Percentiles rank a stretch among this genome's conserved stretches.
Evolutionary conservation across 257 asterid genomes (phyloP).

Genomic region (Scutellaria galericulata): DNA sequence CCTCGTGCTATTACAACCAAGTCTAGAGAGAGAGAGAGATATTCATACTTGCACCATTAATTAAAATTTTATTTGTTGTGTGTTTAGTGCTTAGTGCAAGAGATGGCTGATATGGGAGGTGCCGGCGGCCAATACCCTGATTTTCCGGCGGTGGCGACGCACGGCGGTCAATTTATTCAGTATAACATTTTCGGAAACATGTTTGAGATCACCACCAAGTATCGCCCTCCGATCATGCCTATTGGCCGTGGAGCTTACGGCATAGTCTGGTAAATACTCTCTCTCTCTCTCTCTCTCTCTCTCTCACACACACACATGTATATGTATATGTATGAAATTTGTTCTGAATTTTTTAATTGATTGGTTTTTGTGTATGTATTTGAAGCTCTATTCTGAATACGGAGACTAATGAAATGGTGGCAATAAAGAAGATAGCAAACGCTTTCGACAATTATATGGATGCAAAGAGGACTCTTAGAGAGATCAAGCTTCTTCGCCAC

Average conservation of each 20-base stretch:
- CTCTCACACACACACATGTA: too few relatives aligned
- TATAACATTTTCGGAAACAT: conserved; percentile 72
- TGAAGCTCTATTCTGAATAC: conserved; percentile 82
- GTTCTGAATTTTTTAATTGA: neutral
- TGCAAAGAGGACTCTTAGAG: conserved; percentile 91
- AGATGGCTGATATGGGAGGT: conserved; percentile 58
- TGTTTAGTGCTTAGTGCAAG: neutral
- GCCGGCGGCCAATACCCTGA: conserved; percentile 69
- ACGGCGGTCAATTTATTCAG: conserved; percentile 81
- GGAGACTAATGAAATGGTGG: conserved; percentile 97
- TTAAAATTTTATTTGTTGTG: neutral
- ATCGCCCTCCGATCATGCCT: conserved; percentile 89
- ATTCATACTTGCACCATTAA: too few relatives aligned
- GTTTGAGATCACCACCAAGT: conserved; percentile 81
- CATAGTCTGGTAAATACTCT: conserved; percentile 70
- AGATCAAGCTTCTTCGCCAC: conserved; percentile 95
- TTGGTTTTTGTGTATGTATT: neutral
- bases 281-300: too few relatives aligned
- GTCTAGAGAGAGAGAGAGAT: neutral
- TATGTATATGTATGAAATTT: neutral
- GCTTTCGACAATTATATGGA: conserved; percentile 96
- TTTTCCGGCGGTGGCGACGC: conserved; percentile 66
- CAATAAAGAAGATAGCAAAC: conserved; percentile 88
- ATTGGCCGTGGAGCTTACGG: conserved; percentile 99
- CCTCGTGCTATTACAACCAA: neutral